A percentile compares a stretch with the other conserved stretches of the same genome.
Evolutionary conservation across 1,139 yeast genomes (phyloP).

Genomic region (Diutina rugosa): DNA sequence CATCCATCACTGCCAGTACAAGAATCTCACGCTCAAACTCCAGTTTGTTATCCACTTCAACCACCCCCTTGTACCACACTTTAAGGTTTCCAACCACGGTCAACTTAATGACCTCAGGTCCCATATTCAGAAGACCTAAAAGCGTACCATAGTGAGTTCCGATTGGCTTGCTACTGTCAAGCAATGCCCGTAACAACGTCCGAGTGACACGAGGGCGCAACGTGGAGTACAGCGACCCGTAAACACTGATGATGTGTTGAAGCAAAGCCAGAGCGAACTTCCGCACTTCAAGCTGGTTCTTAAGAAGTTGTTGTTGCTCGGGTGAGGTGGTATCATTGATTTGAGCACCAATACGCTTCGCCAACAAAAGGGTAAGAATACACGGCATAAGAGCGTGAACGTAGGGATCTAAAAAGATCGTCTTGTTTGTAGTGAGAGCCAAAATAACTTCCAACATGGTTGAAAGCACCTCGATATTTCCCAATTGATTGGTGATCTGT

Average conservation of each 20-base stretch:
- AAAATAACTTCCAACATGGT: constrained; percentile 87
- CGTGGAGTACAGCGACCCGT: constrained; percentile 80
- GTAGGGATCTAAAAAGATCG: constrained; percentile 88
- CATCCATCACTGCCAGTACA: constrained; percentile 38
- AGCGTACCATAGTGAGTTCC: constrained; percentile 93
- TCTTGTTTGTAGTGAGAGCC: constrained; percentile 71
- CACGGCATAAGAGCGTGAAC: constrained; percentile 96
- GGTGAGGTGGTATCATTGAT: constrained; percentile 16
- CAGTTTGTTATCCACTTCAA: constrained; percentile 21
- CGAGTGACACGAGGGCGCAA: constrained; percentile 90
- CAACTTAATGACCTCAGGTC: constrained; percentile 79
- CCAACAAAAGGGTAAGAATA: constrained; percentile 74
- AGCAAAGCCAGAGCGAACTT: constrained; percentile 82
- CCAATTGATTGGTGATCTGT: constrained; percentile 79
- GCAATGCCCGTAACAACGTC: constrained; percentile 78
- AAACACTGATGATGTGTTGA: constrained; percentile 61
- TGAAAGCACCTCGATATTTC: constrained; percentile 59
- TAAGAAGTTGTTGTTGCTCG: constrained; percentile 17
- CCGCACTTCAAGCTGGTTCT: constrained; percentile 51
- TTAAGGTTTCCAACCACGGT: constrained; percentile 74
- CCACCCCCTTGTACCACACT: constrained; percentile 60
- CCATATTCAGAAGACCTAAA: constrained; percentile 71
- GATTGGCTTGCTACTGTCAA: constrained; percentile 63
- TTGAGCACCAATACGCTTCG: constrained; percentile 72
- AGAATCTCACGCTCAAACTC: constrained; percentile 33